A percentile compares a stretch with the other conserved stretches of the same genome.
Evolutionary conservation across 352 stramenopile species (phyloP).

Genomic region (Phytophthora sp.): DNA sequence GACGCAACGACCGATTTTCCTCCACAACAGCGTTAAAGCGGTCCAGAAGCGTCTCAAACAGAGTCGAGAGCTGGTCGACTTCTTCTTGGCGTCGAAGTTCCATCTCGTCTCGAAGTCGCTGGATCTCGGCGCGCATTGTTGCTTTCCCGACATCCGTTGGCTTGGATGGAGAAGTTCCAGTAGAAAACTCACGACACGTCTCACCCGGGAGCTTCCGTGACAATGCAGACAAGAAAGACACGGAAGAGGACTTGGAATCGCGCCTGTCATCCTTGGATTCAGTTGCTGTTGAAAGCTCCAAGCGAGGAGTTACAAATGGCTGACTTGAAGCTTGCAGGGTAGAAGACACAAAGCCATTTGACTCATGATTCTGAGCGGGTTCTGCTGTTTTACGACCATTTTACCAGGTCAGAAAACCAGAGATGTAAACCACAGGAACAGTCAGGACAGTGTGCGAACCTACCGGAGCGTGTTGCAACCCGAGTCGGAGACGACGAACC

Average conservation of each 20-base stretch:
- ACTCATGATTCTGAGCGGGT: not conserved
- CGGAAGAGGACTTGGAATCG: slow-evolving; percentile 6
- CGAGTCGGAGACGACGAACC: slow-evolving; percentile 23
- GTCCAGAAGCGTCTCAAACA: slow-evolving; percentile 45
- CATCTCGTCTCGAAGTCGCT: slow-evolving; percentile 45
- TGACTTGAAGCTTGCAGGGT: slow-evolving; percentile 9
- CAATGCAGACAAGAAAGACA: slow-evolving; percentile 28
- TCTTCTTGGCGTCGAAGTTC: slow-evolving; percentile 43
- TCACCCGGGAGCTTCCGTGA: slow-evolving; percentile 16
- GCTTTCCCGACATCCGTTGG: slow-evolving; percentile 6
- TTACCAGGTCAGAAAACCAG: slow-evolving; percentile 10
- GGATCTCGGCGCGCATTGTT: slow-evolving; percentile 46
- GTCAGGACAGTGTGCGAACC: no score
- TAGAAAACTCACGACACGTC: not conserved
- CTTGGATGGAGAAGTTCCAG: slow-evolving; percentile 2
- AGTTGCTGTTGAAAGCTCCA: slow-evolving; percentile 1
- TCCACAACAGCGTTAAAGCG: slow-evolving; percentile 46
- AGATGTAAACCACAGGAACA: no score
- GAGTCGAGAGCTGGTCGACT: slow-evolving; percentile 42
- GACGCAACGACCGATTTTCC: slow-evolving; percentile 44
- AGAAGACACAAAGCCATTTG: slow-evolving; percentile 13
- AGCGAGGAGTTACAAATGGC: slow-evolving; percentile 6
- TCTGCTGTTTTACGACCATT: slow-evolving; percentile 34
- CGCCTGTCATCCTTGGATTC: slow-evolving; percentile 8
- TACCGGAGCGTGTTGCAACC: slow-evolving; percentile 33